Conservation (phyloP, 352 stramenopile species). For the Plasmopara muralis region DNA sequence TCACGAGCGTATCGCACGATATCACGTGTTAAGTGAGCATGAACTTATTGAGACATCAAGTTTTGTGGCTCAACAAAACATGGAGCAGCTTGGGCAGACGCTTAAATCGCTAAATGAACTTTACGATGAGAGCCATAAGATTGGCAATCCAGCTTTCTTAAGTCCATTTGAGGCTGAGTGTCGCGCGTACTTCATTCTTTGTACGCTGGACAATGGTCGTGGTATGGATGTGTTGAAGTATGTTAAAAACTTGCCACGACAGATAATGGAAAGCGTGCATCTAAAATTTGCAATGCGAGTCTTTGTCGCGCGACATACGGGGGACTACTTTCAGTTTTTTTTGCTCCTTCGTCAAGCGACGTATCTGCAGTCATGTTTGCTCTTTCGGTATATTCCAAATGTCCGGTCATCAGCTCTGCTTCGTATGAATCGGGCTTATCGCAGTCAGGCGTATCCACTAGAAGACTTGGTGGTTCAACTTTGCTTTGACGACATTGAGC, state of each 20-base stretch:
- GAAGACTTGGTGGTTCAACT: slow-evolving; percentile 53
- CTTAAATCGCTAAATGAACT: slow-evolving; percentile 84
- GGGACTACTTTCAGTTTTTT: slow-evolving; percentile 84
- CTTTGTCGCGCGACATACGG: slow-evolving; percentile 79
- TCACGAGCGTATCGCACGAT: slow-evolving; percentile 93
- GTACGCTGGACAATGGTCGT: slow-evolving; percentile 76
- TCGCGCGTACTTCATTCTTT: slow-evolving; percentile 82
- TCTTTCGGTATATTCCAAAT: slow-evolving; percentile 77
- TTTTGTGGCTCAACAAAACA: slow-evolving; percentile 86
- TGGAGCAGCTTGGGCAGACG: slow-evolving; percentile 85
- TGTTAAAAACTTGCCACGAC: slow-evolving; percentile 58
- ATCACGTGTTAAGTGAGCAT: slow-evolving; percentile 93
- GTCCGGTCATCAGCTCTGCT: slow-evolving; percentile 66
- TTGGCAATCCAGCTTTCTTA: slow-evolving; percentile 40
- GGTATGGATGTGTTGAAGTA: slow-evolving; percentile 84
- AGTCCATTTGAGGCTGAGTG: slow-evolving; percentile 85
- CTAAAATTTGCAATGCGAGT: slow-evolving; percentile 84
- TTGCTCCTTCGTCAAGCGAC: slow-evolving; percentile 62
- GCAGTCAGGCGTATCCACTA: slow-evolving; percentile 62
- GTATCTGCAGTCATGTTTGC: slow-evolving; percentile 75
- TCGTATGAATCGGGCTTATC: slow-evolving; percentile 73
- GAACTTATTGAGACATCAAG: slow-evolving; percentile 82
- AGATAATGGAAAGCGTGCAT: slow-evolving; percentile 56
- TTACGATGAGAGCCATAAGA: slow-evolving; percentile 79
- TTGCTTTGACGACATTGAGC: slow-evolving; percentile 79